Percentiles rank a stretch among this genome's conserved stretches.
phyloP scores from a whole-genome alignment of 495 filamentous ascomycete genomes.

The Daldinia vernicosa region DNA sequence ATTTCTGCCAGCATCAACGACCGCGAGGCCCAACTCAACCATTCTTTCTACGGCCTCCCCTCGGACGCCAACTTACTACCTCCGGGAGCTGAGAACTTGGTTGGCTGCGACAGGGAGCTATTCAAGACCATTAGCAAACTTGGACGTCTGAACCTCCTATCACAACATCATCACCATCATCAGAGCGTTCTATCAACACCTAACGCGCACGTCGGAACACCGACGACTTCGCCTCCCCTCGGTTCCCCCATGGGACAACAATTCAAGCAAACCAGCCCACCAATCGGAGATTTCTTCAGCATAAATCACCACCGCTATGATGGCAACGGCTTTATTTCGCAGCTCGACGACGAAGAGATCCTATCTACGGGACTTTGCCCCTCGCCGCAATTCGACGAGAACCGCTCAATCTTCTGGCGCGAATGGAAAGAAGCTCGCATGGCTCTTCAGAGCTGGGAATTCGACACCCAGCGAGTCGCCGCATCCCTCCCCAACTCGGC shows the following conservation, averaged over 20 bases:
- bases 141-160: conserved; percentile 87
- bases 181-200: conserved; percentile 47
- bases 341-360: conserved; percentile 58
- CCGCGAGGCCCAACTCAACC: conserved; percentile 85
- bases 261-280: conserved; percentile 56
- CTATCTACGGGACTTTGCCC: conserved; percentile 47
- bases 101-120: conserved; percentile 83
- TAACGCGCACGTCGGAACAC: conserved; percentile 39
- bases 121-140: conserved; percentile 82
- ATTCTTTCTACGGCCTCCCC: conserved; percentile 66
- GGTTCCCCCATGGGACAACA: conserved; percentile 56
- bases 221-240: conserved; percentile 47
- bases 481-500: conserved; percentile 55
- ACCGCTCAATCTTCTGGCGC: conserved; percentile 75
- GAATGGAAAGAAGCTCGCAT: conserved; percentile 85
- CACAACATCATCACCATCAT: conserved; percentile 73
- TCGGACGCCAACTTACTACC: conserved; percentile 75
- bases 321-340: conserved; percentile 67
- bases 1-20: conserved; percentile 92
- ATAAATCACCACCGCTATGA: conserved; percentile 61
- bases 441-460: conserved; percentile 82
- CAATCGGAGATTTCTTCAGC: conserved; percentile 42
- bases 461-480: conserved; percentile 62
- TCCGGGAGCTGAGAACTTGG: conserved; percentile 73
- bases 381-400: conserved; percentile 57